Evolutionary conservation across 768 basidiomycete species (phyloP).

Genomic region (Panaeolus papilionaceus): DNA sequence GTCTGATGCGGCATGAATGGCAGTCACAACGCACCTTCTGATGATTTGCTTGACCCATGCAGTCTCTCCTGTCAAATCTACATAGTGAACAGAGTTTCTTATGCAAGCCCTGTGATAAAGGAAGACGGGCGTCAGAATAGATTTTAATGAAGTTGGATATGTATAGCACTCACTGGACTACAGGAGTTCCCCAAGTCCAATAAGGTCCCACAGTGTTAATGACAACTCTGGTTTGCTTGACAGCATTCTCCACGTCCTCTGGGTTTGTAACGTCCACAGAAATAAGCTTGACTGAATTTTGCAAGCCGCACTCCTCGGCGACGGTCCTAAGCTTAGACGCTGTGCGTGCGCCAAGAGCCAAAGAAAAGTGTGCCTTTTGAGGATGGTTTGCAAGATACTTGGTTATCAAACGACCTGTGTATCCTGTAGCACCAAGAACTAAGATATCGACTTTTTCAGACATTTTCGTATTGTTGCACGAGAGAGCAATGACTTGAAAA

Average conservation of each 20-base stretch:
- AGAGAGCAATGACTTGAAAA: background rate
- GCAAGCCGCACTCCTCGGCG: slow-evolving; percentile 51
- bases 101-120: slow-evolving; percentile 51
- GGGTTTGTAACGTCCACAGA: slow-evolving; percentile 65
- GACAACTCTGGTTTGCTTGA: slow-evolving; percentile 67
- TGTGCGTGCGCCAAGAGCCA: slow-evolving; percentile 76
- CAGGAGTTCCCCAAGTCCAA: slow-evolving; percentile 71
- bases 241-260: slow-evolving; percentile 59
- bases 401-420: slow-evolving; percentile 72
- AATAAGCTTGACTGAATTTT: slow-evolving; percentile 49
- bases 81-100: slow-evolving; percentile 77
- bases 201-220: slow-evolving; percentile 83
- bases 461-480: slow-evolving; percentile 29
- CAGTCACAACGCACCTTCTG: slow-evolving; percentile 44
- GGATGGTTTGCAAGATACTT: slow-evolving; percentile 72
- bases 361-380: slow-evolving; percentile 62
- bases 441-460: slow-evolving; percentile 55
- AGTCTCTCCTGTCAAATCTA: slow-evolving; percentile 82
- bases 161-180: slow-evolving; percentile 56
- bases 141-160: background rate
- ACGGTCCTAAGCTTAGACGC: slow-evolving; percentile 61
- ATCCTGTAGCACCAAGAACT: slow-evolving; percentile 79
- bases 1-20: background rate
- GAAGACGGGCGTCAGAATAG: background rate
- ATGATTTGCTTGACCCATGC: slow-evolving; percentile 73